phyloP scores from a whole-genome alignment of 371 early-diverging fungal genomes.

The Rhizomucor miehei region DNA sequence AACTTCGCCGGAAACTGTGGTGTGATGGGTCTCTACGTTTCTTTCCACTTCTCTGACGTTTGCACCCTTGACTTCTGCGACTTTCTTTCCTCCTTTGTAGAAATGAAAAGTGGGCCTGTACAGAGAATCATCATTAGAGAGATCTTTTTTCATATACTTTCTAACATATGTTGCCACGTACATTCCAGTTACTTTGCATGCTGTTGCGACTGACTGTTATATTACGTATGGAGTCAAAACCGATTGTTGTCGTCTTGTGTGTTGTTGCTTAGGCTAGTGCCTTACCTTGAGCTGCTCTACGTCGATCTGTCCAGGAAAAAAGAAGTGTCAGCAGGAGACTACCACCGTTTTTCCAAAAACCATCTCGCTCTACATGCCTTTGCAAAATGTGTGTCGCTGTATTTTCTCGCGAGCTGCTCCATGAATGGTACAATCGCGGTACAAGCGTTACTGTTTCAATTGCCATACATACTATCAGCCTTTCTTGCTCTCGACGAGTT shows the following conservation, averaged over 20 bases:
- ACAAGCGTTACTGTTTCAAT: slow-evolving; percentile 51
- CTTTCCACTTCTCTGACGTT: slow-evolving; percentile 52
- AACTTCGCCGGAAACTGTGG: slow-evolving; percentile 13
- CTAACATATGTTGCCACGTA: neutral
- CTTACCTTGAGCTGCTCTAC: slow-evolving; percentile 48
- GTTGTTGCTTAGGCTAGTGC: too few species aligned
- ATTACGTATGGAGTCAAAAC: too few species aligned
- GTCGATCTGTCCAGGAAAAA: slow-evolving; percentile 54
- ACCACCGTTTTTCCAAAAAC: neutral
- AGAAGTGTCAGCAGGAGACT: neutral
- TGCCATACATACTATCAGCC: too few species aligned
- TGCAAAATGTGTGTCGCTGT: slow-evolving; percentile 51
- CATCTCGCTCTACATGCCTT: slow-evolving; percentile 34
- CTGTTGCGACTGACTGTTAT: slow-evolving; percentile 28
- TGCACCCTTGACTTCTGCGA: slow-evolving; percentile 71
- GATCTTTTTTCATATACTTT: neutral
- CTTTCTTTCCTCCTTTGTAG: slow-evolving; percentile 60
- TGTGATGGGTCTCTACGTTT: slow-evolving; percentile 54
- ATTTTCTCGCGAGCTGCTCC: slow-evolving; percentile 50
- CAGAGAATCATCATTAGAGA: neutral
- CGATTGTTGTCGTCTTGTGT: too few species aligned
- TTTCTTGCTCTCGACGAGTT: too few species aligned
- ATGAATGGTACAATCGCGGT: slow-evolving; percentile 57
- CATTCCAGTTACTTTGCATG: slow-evolving; percentile 29
- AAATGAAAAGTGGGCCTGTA: slow-evolving; percentile 67